Evolutionary conservation across 441 rosid species (phyloP), one percentile per base, ranked within the genome.

Genomic region (Gossypium davidsonii): DNA sequence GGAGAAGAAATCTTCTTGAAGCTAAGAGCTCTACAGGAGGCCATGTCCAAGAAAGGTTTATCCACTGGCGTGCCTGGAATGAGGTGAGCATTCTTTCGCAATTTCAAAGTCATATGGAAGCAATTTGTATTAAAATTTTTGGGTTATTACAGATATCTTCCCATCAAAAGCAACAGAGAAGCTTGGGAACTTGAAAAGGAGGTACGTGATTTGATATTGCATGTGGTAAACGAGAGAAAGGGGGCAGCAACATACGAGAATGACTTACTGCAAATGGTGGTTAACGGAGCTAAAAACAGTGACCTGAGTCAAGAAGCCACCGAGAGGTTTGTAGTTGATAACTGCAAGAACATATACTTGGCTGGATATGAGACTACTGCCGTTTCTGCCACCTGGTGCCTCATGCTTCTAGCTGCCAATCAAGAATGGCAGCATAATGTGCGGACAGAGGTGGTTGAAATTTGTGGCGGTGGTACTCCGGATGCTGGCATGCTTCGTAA

Each of bases 301-400:
- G 70, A 84, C 8, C 64, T 77, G 9, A 71, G 61, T 59, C 71
- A 70, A 52, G 79, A 78, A 62, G 81, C 79, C 15, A 70, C 28
- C 11, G 79, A 80, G 20, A 74, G 73, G 25, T 87, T 84, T 74
- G 73, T 82, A 0, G 85, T 85, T 8, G 89, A 85, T 62, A 87
- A 87, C 72, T 85, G 86, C 83, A 85, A 83, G 84, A 83, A 85
- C 73, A 83, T 85, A 48, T 85, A 83, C 76, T 64, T 79, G 56
- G 87, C 91, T 0, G 87, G 87, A 28, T 85, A 62, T 44, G 91
- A 87, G 78, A 82, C 87, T 7, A 81, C 85, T 0, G 89, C 85
- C 1, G 83, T 84, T 61, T 44, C 89, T 2, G 81, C 91, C 20
- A 73, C 86, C 3, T 87, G 90, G 91, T 66, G 74, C 39, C 79